Conservation (phyloP, 2,329 filamentous ascomycete species). For the Harringtonia aguacate region DNA sequence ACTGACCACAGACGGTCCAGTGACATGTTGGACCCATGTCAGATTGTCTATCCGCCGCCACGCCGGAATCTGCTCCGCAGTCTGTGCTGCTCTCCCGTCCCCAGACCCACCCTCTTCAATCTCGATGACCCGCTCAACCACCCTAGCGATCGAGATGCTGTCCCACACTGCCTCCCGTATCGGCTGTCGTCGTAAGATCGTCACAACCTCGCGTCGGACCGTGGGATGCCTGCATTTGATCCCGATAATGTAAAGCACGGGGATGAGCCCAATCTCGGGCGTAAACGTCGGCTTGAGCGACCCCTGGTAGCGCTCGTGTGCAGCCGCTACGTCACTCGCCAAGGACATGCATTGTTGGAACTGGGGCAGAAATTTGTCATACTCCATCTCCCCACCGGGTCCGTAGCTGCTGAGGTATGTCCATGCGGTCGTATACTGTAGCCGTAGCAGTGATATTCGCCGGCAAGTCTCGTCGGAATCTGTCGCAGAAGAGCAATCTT, state of each 20-base stretch:
- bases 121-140: neutral
- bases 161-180: constrained; percentile 1
- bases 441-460: neutral
- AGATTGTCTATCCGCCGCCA: neutral
- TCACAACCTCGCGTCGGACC: neutral
- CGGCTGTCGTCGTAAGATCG: neutral
- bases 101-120: neutral
- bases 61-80: neutral
- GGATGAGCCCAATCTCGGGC: neutral
- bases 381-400: neutral
- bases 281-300: neutral
- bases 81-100: neutral
- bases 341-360: neutral
- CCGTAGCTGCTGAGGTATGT: neutral
- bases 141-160: neutral
- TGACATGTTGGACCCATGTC: neutral
- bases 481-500: neutral
- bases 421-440: neutral
- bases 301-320: neutral
- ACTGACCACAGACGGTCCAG: neutral
- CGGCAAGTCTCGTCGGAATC: neutral
- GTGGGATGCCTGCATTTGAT: neutral
- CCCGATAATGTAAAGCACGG: neutral
- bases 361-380: neutral
- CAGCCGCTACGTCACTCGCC: neutral